Conservation (phyloP, 805 yeast species). For the Zygosaccharomyces bailii region DNA sequence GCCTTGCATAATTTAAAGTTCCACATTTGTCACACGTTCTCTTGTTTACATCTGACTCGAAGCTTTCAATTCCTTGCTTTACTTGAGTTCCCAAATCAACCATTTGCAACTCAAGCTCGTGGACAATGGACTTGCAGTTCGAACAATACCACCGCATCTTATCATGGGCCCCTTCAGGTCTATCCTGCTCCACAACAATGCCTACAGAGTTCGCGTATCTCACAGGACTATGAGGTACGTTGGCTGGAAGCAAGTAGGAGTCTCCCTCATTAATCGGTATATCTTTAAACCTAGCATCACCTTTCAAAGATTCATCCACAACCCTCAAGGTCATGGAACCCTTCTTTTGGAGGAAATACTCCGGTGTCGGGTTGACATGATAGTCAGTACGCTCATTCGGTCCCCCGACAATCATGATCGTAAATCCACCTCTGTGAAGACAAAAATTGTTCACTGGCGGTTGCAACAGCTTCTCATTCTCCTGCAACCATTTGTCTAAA, state of each 20-base stretch:
- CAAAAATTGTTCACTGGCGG: slow-evolving; percentile 94
- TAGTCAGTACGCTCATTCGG: slow-evolving; percentile 93
- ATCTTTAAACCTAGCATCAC: slow-evolving; percentile 67
- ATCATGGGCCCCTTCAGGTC: slow-evolving; percentile 71
- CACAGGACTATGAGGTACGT: slow-evolving; percentile 86
- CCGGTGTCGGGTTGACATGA: slow-evolving; percentile 92
- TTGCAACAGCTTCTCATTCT: slow-evolving; percentile 67
- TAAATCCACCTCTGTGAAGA: slow-evolving; percentile 85
- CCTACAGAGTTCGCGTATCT: slow-evolving; percentile 85
- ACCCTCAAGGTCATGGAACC: slow-evolving; percentile 83
- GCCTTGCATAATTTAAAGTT: slow-evolving; percentile 63
- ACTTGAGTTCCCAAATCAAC: slow-evolving; percentile 86
- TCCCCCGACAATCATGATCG: slow-evolving; percentile 95
- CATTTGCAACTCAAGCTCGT: slow-evolving; percentile 70
- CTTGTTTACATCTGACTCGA: slow-evolving; percentile 57
- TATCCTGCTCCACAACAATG: slow-evolving; percentile 85
- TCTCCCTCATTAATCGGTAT: slow-evolving; percentile 79
- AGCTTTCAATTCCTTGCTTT: slow-evolving; percentile 70
- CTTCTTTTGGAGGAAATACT: slow-evolving; percentile 84
- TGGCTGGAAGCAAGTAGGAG: slow-evolving; percentile 80
- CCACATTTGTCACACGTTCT: slow-evolving; percentile 79
- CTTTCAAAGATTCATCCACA: slow-evolving; percentile 47
- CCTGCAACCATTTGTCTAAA: slow-evolving; percentile 74
- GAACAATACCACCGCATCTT: slow-evolving; percentile 85
- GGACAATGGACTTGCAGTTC: slow-evolving; percentile 59